These are phyloP conservation scores for Epichloe baconii DNA, from an alignment of 2,329 filamentous ascomycete genomes.

Conservation along the genomic window DNA sequence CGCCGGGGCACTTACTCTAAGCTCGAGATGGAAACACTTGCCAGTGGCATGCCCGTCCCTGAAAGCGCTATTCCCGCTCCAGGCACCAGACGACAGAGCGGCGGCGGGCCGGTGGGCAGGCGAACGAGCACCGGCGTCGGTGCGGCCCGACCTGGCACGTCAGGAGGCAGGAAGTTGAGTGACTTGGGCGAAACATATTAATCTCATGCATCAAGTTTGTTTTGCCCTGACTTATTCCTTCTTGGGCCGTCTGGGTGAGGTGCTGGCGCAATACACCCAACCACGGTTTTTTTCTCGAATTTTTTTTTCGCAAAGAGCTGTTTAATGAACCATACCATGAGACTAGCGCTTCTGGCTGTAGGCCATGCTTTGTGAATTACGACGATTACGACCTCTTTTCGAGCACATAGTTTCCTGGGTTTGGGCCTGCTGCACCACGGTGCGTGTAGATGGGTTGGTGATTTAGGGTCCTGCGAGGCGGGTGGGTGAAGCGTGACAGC, in stretches of 20 bases:
- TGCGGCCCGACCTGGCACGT: slow-evolving; percentile 19
- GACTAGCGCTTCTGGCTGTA: slow-evolving; percentile 1
- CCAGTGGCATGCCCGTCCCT: slow-evolving; percentile 27
- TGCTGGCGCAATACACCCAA: slow-evolving; percentile 5
- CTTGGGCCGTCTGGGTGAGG: slow-evolving; percentile 1
- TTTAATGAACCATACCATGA: slow-evolving; percentile 4
- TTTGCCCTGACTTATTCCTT: not conserved
- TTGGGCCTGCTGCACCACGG: not conserved
- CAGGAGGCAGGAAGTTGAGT: slow-evolving; percentile 27
- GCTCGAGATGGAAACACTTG: slow-evolving; percentile 27
- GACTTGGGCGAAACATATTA: slow-evolving; percentile 44
- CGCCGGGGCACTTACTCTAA: slow-evolving; percentile 40
- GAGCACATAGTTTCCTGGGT: slow-evolving; percentile 2
- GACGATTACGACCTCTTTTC: slow-evolving; percentile 5
- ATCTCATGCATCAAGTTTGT: not conserved
- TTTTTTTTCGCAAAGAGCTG: slow-evolving; percentile 3
- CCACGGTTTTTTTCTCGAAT: not conserved
- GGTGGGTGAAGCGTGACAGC: too few relatives aligned
- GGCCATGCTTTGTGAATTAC: slow-evolving; percentile 3
- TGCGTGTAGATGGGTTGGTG: not conserved
- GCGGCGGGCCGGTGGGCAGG: slow-evolving; percentile 26
- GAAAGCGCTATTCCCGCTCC: slow-evolving; percentile 35
- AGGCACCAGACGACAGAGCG: slow-evolving; percentile 29
- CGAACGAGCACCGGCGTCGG: slow-evolving; percentile 28
- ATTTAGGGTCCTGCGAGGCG: too few relatives aligned